These are phyloP conservation scores for Starmerella bacillaris DNA, from an alignment of 805 yeast species.

Conservation along the genomic window DNA sequence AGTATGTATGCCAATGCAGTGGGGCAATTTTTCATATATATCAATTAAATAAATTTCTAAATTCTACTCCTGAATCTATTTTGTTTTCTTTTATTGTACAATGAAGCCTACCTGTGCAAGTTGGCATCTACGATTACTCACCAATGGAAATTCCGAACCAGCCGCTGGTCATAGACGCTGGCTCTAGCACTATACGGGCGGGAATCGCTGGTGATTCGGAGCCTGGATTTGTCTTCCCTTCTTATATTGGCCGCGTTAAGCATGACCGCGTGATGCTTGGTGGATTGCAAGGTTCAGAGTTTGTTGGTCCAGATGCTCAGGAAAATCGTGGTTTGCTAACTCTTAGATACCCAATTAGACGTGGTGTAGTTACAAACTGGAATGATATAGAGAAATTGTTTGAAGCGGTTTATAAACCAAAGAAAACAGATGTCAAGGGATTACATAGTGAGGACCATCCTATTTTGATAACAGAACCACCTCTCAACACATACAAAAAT, in stretches of 20 bases:
- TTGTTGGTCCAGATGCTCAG: slow-evolving; percentile 62
- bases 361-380: slow-evolving; percentile 73
- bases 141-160: slow-evolving; percentile 24
- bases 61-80: background rate
- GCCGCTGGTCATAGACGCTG: slow-evolving; percentile 60
- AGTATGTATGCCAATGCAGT: no score
- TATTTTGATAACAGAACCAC: slow-evolving; percentile 71
- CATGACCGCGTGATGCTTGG: slow-evolving; percentile 71
- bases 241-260: slow-evolving; percentile 65
- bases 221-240: slow-evolving; percentile 48
- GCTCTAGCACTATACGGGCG: slow-evolving; percentile 69
- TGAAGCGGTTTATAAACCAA: slow-evolving; percentile 37
- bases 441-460: slow-evolving; percentile 68
- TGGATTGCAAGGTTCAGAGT: slow-evolving; percentile 43
- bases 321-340: slow-evolving; percentile 58
- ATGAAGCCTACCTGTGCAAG: background rate
- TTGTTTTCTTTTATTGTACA: background rate
- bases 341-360: slow-evolving; percentile 54
- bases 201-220: slow-evolving; percentile 87
- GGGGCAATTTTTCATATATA: no score
- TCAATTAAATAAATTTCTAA: no score
- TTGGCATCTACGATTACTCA: background rate
- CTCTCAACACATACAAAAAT: slow-evolving; percentile 51
- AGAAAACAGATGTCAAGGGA: slow-evolving; percentile 30
- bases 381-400: slow-evolving; percentile 69